These are phyloP conservation scores for Vitis rotundifolia DNA, from an alignment of 164 flowering plant species.

Conservation along the genomic window DNA sequence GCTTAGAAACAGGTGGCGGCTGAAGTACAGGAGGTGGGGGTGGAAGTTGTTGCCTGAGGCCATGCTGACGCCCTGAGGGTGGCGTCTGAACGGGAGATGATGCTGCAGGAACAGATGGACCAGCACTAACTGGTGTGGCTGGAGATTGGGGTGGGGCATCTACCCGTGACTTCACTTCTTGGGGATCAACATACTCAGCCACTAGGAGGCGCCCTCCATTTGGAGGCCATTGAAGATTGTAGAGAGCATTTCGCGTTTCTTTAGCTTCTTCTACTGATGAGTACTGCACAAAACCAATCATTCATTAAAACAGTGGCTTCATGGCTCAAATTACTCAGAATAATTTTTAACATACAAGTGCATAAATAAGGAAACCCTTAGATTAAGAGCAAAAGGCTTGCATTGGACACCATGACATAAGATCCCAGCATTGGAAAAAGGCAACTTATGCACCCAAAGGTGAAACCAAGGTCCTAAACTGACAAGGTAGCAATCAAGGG, in stretches of 20 bases:
- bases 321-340: too few relatives aligned
- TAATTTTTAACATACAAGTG: neutral
- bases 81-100: conserved; percentile 30
- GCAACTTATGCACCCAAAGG: too few relatives aligned
- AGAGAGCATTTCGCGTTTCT: conserved; percentile 83
- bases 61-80: conserved; percentile 54
- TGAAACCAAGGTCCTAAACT: too few relatives aligned
- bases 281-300: conserved; percentile 49
- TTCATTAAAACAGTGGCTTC: too few relatives aligned
- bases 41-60: conserved; percentile 25
- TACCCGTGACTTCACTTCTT: conserved; percentile 60
- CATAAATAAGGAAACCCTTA: neutral
- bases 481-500: neutral
- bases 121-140: conserved; percentile 34
- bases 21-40: conserved; percentile 58
- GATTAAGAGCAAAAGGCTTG: neutral
- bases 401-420: neutral
- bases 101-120: conserved; percentile 15
- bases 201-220: conserved; percentile 79
- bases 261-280: conserved; percentile 85
- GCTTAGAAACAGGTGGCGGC: conserved; percentile 50
- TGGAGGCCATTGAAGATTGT: conserved; percentile 92
- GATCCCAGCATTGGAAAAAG: neutral
- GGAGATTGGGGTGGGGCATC: conserved; percentile 45
- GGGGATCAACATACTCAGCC: conserved; percentile 91